Evolutionary conservation across 2,329 filamentous ascomycete species (phyloP), one percentile per base, ranked within the genome.

Genomic region (Cladosporium sp.): DNA sequence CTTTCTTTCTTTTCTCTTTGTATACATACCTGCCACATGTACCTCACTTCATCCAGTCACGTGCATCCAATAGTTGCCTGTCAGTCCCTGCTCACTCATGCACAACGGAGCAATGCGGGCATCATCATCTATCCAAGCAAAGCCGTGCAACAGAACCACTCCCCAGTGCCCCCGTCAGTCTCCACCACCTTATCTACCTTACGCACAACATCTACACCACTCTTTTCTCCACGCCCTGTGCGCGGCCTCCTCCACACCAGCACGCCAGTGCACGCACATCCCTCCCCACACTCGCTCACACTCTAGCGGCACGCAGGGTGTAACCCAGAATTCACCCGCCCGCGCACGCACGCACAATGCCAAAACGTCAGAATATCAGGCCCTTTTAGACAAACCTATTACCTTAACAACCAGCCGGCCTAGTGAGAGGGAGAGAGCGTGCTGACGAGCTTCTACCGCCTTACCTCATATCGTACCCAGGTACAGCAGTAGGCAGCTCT

Each of bases 251-350:
- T 35, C 32, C 32, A 35, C 32, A n/a, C 13, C 32, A 35, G n/a
- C 32, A 27, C 22, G 22, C 22, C 4, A 27, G 9, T 27, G n/a
- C 22, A 27, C 22, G n/a, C 16, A 40, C 45, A 22, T 32, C 18
- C 9, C 36, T 19, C 45, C 36, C 36, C 45, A 40, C 45, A 48
- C 27, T 48, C 25, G 20, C 11, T 12, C 20, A 16, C 18, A 16
- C 43, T 38, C 45, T 40, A 40, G 27, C n/a, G 32, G 36, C 9
- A 32, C 25, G 45, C 45, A 48, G 45, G 45, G 45, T 32, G 12
- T 25, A 39, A 48, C 45, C 45, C 45, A 40, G 36, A 48, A 25
- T 33, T 25, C 16, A 7, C 11, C 45, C 45, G 45, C 43, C 43
- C 43, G 35, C 43, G 33, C 43, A 38, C 20, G 9, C n/a, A n/a